Evolutionary conservation across 306 rosid species (phyloP).

Genomic region (Gillenia trifoliata): DNA sequence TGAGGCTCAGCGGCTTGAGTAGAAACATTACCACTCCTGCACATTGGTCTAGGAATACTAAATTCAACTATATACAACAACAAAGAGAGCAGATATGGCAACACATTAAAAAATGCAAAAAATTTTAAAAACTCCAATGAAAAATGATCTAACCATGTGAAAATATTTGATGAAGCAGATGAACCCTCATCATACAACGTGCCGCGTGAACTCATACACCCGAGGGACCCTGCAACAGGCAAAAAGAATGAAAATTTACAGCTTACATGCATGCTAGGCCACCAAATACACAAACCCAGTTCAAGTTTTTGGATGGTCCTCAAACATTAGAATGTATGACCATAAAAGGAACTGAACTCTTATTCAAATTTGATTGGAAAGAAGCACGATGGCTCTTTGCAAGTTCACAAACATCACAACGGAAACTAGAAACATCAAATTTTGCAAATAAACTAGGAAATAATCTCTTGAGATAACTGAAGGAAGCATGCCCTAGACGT

Average conservation of each 20-base stretch:
- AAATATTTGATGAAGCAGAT: constrained; percentile 38
- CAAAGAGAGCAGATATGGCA: background rate
- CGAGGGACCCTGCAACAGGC: constrained; percentile 67
- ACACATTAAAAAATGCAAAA: background rate
- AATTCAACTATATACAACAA: constrained; percentile 16
- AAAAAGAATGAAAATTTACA: constrained; percentile 1
- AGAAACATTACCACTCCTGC: constrained; percentile 81
- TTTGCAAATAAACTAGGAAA: no score
- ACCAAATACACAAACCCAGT: background rate
- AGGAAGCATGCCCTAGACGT: no score
- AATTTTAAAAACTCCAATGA: background rate
- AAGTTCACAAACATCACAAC: no score
- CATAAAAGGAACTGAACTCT: no score
- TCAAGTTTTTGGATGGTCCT: no score
- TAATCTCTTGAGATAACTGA: no score
- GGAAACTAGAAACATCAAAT: no score
- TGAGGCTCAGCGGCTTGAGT: constrained; percentile 48
- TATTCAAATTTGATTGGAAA: no score
- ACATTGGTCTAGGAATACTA: constrained; percentile 20
- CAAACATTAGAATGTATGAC: no score
- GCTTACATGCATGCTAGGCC: background rate
- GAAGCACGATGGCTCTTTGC: no score
- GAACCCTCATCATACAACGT: constrained; percentile 52
- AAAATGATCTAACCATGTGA: constrained; percentile 64
- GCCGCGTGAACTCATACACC: constrained; percentile 76